Conservation (phyloP, 495 filamentous ascomycete species). For the Parathielavia hyrcaniae region DNA sequence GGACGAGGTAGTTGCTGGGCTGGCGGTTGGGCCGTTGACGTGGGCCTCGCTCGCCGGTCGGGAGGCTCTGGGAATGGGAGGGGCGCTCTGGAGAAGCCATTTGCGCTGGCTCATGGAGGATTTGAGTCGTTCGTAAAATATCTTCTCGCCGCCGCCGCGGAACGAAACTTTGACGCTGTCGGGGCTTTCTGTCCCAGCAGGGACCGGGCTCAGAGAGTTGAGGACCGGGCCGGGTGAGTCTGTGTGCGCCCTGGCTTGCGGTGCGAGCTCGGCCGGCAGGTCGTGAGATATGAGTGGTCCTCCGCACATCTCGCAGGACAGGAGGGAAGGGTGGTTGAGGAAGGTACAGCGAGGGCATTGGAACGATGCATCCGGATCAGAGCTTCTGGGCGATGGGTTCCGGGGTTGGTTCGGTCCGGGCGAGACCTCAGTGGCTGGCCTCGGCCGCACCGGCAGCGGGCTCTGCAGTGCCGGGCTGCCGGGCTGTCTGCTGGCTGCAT, state of each 20-base stretch:
- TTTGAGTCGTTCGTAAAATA: constrained; percentile 84
- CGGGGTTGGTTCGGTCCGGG: neutral
- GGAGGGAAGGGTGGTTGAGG: constrained; percentile 80
- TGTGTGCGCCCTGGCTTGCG: constrained; percentile 48
- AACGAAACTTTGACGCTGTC: constrained; percentile 91
- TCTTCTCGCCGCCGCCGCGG: constrained; percentile 78
- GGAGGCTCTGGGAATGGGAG: constrained; percentile 76
- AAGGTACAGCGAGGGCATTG: constrained; percentile 91
- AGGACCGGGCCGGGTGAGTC: constrained; percentile 68
- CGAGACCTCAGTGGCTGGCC: constrained; percentile 17
- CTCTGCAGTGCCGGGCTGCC: constrained; percentile 23
- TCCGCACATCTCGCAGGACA: constrained; percentile 87
- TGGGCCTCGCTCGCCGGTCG: constrained; percentile 12
- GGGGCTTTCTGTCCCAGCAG: constrained; percentile 48
- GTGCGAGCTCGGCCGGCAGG: constrained; percentile 37
- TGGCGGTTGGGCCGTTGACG: constrained; percentile 39
- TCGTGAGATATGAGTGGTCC: constrained; percentile 61
- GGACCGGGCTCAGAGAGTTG: constrained; percentile 32
- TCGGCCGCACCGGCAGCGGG: constrained; percentile 27
- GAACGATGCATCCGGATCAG: constrained; percentile 42
- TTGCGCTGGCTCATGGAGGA: constrained; percentile 83
- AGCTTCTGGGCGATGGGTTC: constrained; percentile 6
- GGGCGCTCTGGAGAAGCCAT: constrained; percentile 89
- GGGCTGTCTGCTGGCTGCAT: constrained; percentile 50
- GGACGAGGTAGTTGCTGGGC: constrained; percentile 10